phyloP scores from a whole-genome alignment of 306 rosid species.

The Myrica gale region DNA sequence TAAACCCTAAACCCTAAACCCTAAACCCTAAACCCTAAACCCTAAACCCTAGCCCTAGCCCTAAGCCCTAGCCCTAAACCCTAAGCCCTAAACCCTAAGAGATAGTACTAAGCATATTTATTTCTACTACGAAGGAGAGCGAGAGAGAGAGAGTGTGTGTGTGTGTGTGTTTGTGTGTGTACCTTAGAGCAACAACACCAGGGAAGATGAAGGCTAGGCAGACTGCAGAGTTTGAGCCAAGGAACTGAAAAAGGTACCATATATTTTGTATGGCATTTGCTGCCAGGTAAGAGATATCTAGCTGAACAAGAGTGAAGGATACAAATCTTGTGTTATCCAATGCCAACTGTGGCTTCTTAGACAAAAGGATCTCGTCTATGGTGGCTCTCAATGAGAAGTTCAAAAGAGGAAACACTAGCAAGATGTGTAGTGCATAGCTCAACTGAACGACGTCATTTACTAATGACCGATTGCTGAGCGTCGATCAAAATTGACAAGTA shows the following conservation, averaged over 20 bases:
- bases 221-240: slow-evolving; percentile 82
- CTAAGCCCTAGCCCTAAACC: background rate
- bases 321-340: slow-evolving; percentile 73
- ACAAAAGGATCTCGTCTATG: slow-evolving; percentile 76
- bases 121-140: background rate
- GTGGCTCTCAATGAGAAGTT: slow-evolving; percentile 85
- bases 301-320: slow-evolving; percentile 46
- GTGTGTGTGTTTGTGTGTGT: no score
- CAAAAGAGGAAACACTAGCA: slow-evolving; percentile 80
- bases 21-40: no score
- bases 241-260: slow-evolving; percentile 85
- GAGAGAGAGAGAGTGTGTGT: no score
- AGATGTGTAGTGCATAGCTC: slow-evolving; percentile 84
- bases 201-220: slow-evolving; percentile 92
- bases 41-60: no score
- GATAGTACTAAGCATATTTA: background rate
- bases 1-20: no score
- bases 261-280: slow-evolving; percentile 84
- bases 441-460: slow-evolving; percentile 62
- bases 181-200: slow-evolving; percentile 76
- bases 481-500: slow-evolving; percentile 77
- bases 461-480: slow-evolving; percentile 54
- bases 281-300: slow-evolving; percentile 62
- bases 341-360: slow-evolving; percentile 47
- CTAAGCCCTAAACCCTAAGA: no score